phyloP scores from a whole-genome alignment of 1,139 yeast genomes.

The Pichia sp. region DNA sequence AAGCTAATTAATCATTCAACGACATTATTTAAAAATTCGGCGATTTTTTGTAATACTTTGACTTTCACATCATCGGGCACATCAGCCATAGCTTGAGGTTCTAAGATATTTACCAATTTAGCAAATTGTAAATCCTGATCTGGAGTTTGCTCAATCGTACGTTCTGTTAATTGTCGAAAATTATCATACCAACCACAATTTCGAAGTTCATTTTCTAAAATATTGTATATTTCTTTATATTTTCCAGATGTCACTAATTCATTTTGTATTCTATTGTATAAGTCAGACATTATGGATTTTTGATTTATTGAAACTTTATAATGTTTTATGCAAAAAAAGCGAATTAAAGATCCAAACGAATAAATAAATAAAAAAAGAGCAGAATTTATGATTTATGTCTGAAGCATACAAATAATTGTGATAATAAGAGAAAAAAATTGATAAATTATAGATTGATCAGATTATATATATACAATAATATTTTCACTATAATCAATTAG shows the following conservation, averaged over 20 bases:
- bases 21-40: slow-evolving; percentile 53
- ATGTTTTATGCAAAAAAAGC: not conserved
- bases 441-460: too few relatives aligned
- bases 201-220: slow-evolving; percentile 56
- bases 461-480: too few relatives aligned
- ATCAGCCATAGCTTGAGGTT: slow-evolving; percentile 36
- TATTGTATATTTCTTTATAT: slow-evolving; percentile 61
- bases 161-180: slow-evolving; percentile 52
- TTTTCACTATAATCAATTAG: too few relatives aligned
- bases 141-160: slow-evolving; percentile 29
- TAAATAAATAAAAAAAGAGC: too few relatives aligned
- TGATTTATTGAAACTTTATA: not conserved
- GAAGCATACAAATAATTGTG: not conserved
- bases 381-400: too few relatives aligned
- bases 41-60: slow-evolving; percentile 53
- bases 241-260: slow-evolving; percentile 73
- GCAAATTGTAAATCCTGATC: slow-evolving; percentile 39
- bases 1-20: slow-evolving; percentile 16
- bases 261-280: slow-evolving; percentile 61
- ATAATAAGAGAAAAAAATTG: too few relatives aligned
- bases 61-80: slow-evolving; percentile 63
- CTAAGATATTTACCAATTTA: slow-evolving; percentile 46
- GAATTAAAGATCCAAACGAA: too few relatives aligned
- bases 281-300: slow-evolving; percentile 32
- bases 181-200: slow-evolving; percentile 87